Base-by-base conservation (phyloP, 116 monocot species). In the Cymodocea nodosa region DNA sequence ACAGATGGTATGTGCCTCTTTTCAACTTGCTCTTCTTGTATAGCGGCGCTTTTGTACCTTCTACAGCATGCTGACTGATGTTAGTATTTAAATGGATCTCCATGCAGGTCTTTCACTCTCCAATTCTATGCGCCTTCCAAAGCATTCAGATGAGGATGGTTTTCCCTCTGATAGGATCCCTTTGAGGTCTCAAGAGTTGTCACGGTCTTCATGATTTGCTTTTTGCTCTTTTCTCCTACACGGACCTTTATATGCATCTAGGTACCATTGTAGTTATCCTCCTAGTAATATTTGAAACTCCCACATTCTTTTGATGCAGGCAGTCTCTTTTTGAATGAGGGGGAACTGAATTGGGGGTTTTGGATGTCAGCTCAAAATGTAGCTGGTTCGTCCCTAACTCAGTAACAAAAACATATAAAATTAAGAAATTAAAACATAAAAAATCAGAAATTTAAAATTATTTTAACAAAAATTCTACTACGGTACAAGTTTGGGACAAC, bases 111-210 rank as follows among this genome's bases (percentile, higher is more conserved):
- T 71, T 24, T n/a, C 79, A 22, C 24, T 62, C 56, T 69, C 84
- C 36, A 18, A 68, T 3, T 73, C 88, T 9, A 48, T 76, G 48
- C 78, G 86, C 30, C 75, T 81, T 10, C 62, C 73, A 50, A 90
- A 87, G 60, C 78, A 87, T 71, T 62, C 73, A 15, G 77, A n/a
- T n/a, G n/a, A 84, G 48, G 79, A 87, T 72, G 77, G 63, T 35
- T 78, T 71, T 64, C 23, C 50, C 6, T 30, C 69, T 13, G 89
- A 94, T 69, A 83, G 79, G 16, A 87, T 90, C 62, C 90, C 90
- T 70, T 76, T 89, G 20, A 90, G 75, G 18, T 39, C 60, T 62
- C 85, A 83, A 48, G 78, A 84, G 22, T 71, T 64, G 15, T 35
- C 62, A 34, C 57, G 78, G 54, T 77, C 48, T 7, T 58, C 70